A percentile compares a stretch with the other conserved stretches of the same genome.
These are phyloP conservation scores for Albatrellus ellisii DNA, from an alignment of 768 basidiomycete genomes.

Conservation along the genomic window DNA sequence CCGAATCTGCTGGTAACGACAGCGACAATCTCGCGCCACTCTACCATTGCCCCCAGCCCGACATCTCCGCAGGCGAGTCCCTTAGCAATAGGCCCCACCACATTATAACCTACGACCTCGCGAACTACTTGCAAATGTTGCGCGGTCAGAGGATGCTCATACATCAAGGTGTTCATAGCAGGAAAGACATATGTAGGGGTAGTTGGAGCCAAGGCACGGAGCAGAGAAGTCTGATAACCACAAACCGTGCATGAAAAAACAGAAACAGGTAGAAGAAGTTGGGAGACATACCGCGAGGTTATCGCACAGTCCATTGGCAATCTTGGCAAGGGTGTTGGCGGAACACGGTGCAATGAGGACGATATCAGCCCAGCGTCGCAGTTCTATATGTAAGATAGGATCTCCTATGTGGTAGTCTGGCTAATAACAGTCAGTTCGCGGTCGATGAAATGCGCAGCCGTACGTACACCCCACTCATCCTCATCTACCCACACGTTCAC, in stretches of 20 bases:
- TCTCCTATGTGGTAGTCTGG: conserved; percentile 67
- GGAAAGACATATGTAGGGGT: conserved; percentile 90
- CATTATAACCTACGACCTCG: conserved; percentile 65
- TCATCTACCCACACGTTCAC: conserved; percentile 76
- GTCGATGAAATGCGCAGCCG: not conserved
- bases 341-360: conserved; percentile 94
- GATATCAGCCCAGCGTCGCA: conserved; percentile 87
- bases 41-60: conserved; percentile 93
- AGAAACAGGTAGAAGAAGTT: not conserved
- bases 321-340: conserved; percentile 93
- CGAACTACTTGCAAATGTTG: conserved; percentile 67
- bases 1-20: conserved; percentile 48
- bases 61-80: conserved; percentile 83
- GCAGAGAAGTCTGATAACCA: conserved; percentile 48
- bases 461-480: conserved; percentile 85
- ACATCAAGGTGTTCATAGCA: conserved; percentile 99
- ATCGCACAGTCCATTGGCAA: conserved; percentile 80
- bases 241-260: not conserved
- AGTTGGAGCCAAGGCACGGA: conserved; percentile 70
- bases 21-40: conserved; percentile 82
- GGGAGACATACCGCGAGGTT: conserved; percentile 57
- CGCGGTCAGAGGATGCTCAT: conserved; percentile 81
- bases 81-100: conserved; percentile 85
- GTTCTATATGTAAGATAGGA: conserved; percentile 93
- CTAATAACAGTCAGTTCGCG: conserved; percentile 23